A percentile compares a stretch with the other conserved stretches of the same genome.
phyloP scores from a whole-genome alignment of 2,329 filamentous ascomycete genomes.

The Neonectria neomacrospora region DNA sequence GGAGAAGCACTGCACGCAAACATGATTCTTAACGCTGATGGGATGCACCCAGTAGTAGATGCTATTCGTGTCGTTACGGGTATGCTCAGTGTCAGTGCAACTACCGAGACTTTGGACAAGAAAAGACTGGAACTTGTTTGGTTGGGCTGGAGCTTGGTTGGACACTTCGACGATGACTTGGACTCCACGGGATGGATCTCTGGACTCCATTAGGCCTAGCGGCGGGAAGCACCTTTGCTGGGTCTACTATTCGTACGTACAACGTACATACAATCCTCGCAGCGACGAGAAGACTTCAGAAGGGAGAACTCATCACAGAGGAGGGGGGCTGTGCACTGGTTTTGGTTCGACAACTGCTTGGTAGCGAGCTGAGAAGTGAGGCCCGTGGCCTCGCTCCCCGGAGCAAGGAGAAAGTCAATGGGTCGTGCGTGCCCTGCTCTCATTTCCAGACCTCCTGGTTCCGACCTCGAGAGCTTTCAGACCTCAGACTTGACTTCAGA shows the following conservation, averaged over 20 bases:
- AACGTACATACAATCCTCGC: neutral
- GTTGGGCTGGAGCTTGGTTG: neutral
- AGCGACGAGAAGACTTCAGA: neutral
- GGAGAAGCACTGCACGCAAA: neutral
- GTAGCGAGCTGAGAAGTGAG: slow-evolving; percentile 15
- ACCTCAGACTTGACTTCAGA: neutral
- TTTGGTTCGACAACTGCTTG: slow-evolving; percentile 21
- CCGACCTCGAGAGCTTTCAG: neutral
- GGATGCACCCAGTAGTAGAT: neutral
- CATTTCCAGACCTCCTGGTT: neutral
- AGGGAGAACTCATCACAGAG: slow-evolving; percentile 10
- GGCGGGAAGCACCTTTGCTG: neutral
- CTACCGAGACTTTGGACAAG: neutral
- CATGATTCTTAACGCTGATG: neutral
- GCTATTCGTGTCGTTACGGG: neutral
- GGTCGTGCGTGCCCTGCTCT: neutral
- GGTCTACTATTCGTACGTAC: neutral
- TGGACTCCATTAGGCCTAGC: neutral
- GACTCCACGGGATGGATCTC: neutral
- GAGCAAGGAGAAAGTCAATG: slow-evolving; percentile 1
- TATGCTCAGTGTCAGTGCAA: neutral
- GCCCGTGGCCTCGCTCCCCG: slow-evolving; percentile 2
- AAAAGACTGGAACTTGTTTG: neutral
- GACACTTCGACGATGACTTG: too few species aligned
- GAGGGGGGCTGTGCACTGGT: slow-evolving; percentile 22